phyloP scores from a whole-genome alignment of 345 rosid species.

The Acer saccharum region DNA sequence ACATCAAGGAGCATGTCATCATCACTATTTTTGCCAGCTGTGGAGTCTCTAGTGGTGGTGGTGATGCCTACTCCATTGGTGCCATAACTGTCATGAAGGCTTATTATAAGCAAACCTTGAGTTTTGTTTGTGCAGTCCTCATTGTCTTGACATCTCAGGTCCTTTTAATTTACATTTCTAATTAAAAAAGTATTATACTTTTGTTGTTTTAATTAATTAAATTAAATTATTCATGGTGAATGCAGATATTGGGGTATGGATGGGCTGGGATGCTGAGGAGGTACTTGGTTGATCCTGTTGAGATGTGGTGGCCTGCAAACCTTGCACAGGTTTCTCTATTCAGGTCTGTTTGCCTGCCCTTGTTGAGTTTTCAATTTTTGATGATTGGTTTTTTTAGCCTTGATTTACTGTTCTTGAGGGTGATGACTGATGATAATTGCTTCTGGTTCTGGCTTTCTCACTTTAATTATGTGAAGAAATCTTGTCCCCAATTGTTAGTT shows the following conservation, averaged over 20 bases:
- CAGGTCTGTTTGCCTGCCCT: slow-evolving; percentile 48
- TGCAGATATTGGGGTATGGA: slow-evolving; percentile 88
- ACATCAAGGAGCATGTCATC: slow-evolving; percentile 95
- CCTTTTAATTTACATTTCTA: too few relatives aligned
- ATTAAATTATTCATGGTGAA: too few relatives aligned
- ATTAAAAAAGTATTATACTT: too few relatives aligned
- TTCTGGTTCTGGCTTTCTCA: neutral
- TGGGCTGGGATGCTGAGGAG: slow-evolving; percentile 99
- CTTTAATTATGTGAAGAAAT: neutral
- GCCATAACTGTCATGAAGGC: slow-evolving; percentile 98
- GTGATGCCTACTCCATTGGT: slow-evolving; percentile 97
- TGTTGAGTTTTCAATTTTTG: slow-evolving; percentile 13
- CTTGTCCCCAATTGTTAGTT: neutral
- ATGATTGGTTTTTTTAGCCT: neutral
- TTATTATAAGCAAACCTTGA: slow-evolving; percentile 81
- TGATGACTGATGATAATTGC: neutral
- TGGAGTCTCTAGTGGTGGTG: slow-evolving; percentile 89
- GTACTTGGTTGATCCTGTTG: slow-evolving; percentile 94
- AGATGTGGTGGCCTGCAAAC: slow-evolving; percentile 99
- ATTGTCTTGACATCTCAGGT: slow-evolving; percentile 96
- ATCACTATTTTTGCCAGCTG: slow-evolving; percentile 96
- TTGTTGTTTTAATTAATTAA: neutral
- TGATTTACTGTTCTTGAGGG: neutral
- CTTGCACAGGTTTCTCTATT: slow-evolving; percentile 99
- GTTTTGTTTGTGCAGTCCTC: slow-evolving; percentile 71